Evolutionary conservation across 345 rosid genomes (phyloP).

Genomic region (Hirschfeldia incana): DNA sequence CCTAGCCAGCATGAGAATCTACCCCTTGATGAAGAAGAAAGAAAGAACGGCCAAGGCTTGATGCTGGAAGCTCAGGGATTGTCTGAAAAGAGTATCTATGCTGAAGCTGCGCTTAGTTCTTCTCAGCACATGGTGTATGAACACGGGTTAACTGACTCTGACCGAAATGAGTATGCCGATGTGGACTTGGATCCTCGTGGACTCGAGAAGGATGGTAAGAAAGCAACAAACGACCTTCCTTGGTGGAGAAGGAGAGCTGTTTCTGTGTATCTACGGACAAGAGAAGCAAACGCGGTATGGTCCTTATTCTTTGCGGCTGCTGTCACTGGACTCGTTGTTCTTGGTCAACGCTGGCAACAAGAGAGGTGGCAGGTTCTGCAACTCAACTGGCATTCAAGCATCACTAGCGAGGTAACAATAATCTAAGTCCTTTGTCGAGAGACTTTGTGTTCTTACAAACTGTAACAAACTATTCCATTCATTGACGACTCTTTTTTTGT

Average conservation of each 20-base stretch:
- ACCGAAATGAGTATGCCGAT: constrained; percentile 47
- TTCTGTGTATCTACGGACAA: constrained; percentile 68
- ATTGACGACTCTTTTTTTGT: no score
- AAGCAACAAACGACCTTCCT: constrained; percentile 46
- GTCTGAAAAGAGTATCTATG: constrained; percentile 38
- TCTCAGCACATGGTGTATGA: constrained; percentile 26
- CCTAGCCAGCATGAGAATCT: constrained; percentile 70
- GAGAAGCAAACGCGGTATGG: constrained; percentile 89
- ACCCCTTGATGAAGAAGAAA: constrained; percentile 52
- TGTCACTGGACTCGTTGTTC: constrained; percentile 86
- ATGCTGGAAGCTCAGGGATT: constrained; percentile 49
- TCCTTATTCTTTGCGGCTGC: constrained; percentile 92
- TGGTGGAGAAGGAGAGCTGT: constrained; percentile 96
- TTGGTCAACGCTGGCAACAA: constrained; percentile 96
- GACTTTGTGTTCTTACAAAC: neutral
- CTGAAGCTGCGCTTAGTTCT: constrained; percentile 40
- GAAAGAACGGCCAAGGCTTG: constrained; percentile 55
- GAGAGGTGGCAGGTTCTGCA: constrained; percentile 92
- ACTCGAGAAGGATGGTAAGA: constrained; percentile 39
- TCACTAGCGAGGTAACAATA: constrained; percentile 61
- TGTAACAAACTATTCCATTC: neutral
- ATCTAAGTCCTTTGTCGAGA: neutral
- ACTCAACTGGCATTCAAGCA: constrained; percentile 70
- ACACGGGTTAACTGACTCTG: constrained; percentile 41
- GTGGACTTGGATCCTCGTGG: constrained; percentile 33